Evolutionary conservation across 768 basidiomycete species (phyloP).

Genomic region (Pleurotus ostreatus): DNA sequence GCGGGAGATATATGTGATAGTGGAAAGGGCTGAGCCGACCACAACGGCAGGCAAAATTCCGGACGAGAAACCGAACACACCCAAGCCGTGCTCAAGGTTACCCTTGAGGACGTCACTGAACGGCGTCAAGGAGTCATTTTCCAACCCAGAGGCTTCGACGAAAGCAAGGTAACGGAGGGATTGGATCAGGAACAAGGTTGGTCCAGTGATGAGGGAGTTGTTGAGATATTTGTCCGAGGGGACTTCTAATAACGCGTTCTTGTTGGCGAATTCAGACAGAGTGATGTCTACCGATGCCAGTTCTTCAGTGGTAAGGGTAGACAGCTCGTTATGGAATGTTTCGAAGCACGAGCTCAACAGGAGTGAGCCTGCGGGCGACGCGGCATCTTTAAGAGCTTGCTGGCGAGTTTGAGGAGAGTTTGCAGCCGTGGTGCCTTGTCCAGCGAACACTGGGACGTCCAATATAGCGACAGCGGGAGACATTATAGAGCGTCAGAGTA

Average conservation of each 20-base stretch:
- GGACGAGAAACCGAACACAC: conserved; percentile 42
- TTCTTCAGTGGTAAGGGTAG: conserved; percentile 34
- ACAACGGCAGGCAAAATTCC: conserved; percentile 41
- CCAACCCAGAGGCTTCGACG: conserved; percentile 19
- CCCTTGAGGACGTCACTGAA: conserved; percentile 25
- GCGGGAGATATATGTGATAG: conserved; percentile 28
- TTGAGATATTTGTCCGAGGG: conserved; percentile 29
- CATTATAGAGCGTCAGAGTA: neutral
- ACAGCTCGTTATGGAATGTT: conserved; percentile 46
- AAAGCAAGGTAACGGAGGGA: conserved; percentile 47
- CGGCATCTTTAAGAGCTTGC: conserved; percentile 38
- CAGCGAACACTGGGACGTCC: conserved; percentile 50
- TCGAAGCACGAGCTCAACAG: conserved; percentile 49
- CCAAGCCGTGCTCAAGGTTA: conserved; percentile 30
- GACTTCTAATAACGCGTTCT: conserved; percentile 32
- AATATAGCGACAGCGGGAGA: conserved; percentile 10
- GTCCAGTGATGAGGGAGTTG: conserved; percentile 48
- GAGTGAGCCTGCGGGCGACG: conserved; percentile 34
- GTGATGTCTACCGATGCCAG: conserved; percentile 33
- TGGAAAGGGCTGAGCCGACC: conserved; percentile 29
- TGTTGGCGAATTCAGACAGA: conserved; percentile 38
- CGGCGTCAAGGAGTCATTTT: conserved; percentile 11
- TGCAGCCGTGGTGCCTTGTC: conserved; percentile 43
- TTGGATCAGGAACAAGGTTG: conserved; percentile 48
- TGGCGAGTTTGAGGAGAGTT: conserved; percentile 26